Base-by-base conservation (phyloP, 805 yeast species). In the Brettanomyces sp. region DNA sequence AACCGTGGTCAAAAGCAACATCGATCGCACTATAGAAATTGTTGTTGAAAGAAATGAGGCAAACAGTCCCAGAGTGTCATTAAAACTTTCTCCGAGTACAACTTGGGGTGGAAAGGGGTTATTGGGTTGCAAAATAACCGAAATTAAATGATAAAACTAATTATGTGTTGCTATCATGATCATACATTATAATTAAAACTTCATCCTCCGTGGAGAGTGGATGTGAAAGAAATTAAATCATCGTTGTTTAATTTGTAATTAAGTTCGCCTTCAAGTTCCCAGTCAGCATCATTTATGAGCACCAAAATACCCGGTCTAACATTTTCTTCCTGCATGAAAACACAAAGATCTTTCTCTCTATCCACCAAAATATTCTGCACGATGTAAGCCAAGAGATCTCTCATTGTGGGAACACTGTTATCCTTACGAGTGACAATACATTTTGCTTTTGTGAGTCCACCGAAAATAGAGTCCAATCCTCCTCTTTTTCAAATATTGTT, bases 211-310 rank as follows among this genome's bases (percentile, higher is more conserved):
- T 91, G 99, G 49, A 91, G 68, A 3, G 99, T 93, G 38, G 95
- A 85, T 1, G 97, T 91, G 57, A 91, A 91, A 3, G 95, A 79
- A 36, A 91, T 74, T 22, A 77, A 71, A 62, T 91, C 99, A 11
- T 85, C 82, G 42, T 74, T 66, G 62, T 86, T 84, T 13, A 93
- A 62, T n/a, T 71, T 78, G 57, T 89, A 89, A 8, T 77, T 83
- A 55, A 86, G 89, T 63, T 82, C 89, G 9, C 88, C 98, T 61
- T 89, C 95, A 12, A 91, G 65, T 58, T 91, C 99, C 98, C 98
- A 91, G 66, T 91, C 99, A 0, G 95, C 80, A 60, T 91, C 98
- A 58, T 91, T 91, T 50, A 91, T 84, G 46, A 91, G 72, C 8
- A 93, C 96, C 49, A 91, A 68, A 41, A 91, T 87, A 2, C 99